Evolutionary conservation across 1,284 basidiomycete genomes (phyloP), one percentile per base, ranked within the genome.

Genomic region (Rhodotorula sp.): DNA sequence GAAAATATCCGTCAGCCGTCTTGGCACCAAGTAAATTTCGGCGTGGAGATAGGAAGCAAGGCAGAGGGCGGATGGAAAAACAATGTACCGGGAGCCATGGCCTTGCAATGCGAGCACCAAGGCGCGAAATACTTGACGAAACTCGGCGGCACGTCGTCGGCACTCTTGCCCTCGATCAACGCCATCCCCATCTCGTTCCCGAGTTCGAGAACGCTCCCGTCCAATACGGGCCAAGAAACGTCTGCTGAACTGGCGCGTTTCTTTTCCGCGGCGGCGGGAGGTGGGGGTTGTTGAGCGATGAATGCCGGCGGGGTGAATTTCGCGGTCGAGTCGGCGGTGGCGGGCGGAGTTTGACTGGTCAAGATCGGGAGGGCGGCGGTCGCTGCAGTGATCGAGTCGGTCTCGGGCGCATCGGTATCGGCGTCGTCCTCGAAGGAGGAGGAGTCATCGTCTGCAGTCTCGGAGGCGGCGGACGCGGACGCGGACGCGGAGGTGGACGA

Each of bases 61-160:
- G 34, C 34, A 34, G 7, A 34, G 34, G 34, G 34, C 34, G 34
- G 34, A 34, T 34, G 34, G 34, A 34, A 6, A 34, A n/a, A n/a
- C n/a, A n/a, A n/a, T n/a, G n/a, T 63, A 85, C 84, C 84, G 0
- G 93, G 92, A 2, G 68, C 59, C 3, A 77, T 54, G 49, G 47
- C 47, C 51, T 75, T 73, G 71, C 78, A 84, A 83, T 96, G 93
- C 2, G 90, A 89, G 80, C 93, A 95, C 93, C 93, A 95, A 0
- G 93, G 93, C 0, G 92, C 93, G 79, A 87, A 96, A 83, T 91
- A 97, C 80, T 97, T 95, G 82, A 95, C 85, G 77, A 96, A 91
- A 0, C 88, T 84, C 0, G 90, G 88, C 48, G 0, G 91, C 89
- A 62, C 65, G 4, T 61, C 69, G 34, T 64, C 72, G 34, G 34